Evolutionary conservation across 1,139 yeast species (phyloP).

Genomic region (Meyerozyma athensensis): DNA sequence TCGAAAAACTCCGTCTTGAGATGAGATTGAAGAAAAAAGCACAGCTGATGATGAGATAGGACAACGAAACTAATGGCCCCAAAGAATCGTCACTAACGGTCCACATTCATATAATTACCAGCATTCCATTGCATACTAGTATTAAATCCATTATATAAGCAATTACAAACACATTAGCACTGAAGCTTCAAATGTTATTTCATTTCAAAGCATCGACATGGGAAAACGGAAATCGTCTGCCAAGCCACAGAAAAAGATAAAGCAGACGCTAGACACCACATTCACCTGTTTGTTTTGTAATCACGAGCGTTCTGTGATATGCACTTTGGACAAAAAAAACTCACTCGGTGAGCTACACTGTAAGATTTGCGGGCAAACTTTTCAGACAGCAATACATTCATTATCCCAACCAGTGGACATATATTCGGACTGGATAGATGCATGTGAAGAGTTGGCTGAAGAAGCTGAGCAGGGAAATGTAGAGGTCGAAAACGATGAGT

Average conservation of each 20-base stretch:
- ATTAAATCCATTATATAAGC: not conserved
- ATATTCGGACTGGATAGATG: conserved; percentile 98
- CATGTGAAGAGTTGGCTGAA: conserved; percentile 91
- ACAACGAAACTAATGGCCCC: not conserved
- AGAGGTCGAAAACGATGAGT: conserved; percentile 32
- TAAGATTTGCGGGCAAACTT: conserved; percentile 91
- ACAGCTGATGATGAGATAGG: conserved; percentile 26
- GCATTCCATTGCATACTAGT: not conserved
- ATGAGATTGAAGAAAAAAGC: conserved; percentile 43
- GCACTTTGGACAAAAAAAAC: conserved; percentile 82
- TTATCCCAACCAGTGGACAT: conserved; percentile 88
- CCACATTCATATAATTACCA: not conserved
- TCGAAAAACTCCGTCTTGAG: conserved; percentile 40
- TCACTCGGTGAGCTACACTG: conserved; percentile 83
- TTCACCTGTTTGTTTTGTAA: conserved; percentile 94
- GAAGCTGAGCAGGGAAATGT: conserved; percentile 32
- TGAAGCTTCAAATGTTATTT: not conserved
- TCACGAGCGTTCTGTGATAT: conserved; percentile 88
- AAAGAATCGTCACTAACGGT: too few relatives aligned
- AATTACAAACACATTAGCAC: not conserved
- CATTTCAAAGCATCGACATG: too few relatives aligned
- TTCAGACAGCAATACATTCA: conserved; percentile 84
- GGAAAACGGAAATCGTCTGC: conserved; percentile 92
- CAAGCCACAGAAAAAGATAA: conserved; percentile 74
- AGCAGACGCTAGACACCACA: conserved; percentile 76